phyloP scores from a whole-genome alignment of 2,329 filamentous ascomycete species.

The Microdochium trichocladiopsis region DNA sequence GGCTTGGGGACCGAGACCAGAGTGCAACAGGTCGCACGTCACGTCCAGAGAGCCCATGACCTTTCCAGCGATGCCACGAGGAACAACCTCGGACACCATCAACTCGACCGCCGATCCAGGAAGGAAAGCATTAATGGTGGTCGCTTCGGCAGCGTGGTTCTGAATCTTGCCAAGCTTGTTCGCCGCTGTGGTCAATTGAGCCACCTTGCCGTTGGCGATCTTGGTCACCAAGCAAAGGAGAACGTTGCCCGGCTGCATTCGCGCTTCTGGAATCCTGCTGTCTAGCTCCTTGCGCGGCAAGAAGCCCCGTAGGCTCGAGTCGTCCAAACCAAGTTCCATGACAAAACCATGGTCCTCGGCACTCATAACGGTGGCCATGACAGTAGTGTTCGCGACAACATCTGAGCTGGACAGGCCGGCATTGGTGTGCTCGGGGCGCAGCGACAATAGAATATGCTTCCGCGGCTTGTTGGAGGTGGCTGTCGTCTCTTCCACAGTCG shows the following conservation, averaged over 20 bases:
- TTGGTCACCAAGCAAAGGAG: slow-evolving; percentile 77
- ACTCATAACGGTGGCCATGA: slow-evolving; percentile 84
- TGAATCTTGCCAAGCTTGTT: slow-evolving; percentile 61
- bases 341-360: slow-evolving; percentile 94
- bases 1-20: slow-evolving; percentile 63
- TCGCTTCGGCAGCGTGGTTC: slow-evolving; percentile 64
- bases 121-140: slow-evolving; percentile 82
- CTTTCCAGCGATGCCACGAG: slow-evolving; percentile 77
- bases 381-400: slow-evolving; percentile 64
- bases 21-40: slow-evolving; percentile 86
- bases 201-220: slow-evolving; percentile 70
- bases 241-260: slow-evolving; percentile 75
- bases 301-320: slow-evolving; percentile 68
- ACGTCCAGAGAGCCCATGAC: slow-evolving; percentile 87
- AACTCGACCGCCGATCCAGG: slow-evolving; percentile 88
- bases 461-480: slow-evolving; percentile 53
- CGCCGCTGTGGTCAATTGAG: slow-evolving; percentile 74
- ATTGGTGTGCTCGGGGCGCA: slow-evolving; percentile 76
- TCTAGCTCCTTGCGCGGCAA: slow-evolving; percentile 79
- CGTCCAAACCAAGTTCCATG: slow-evolving; percentile 80
- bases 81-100: slow-evolving; percentile 67
- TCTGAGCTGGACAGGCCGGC: slow-evolving; percentile 65
- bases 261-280: slow-evolving; percentile 52
- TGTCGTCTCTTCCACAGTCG: slow-evolving; percentile 61
- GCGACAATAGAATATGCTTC: slow-evolving; percentile 78